Evolutionary conservation across 345 rosid species (phyloP), one percentile per base, ranked within the genome.

Genomic region (Salix brachista): DNA sequence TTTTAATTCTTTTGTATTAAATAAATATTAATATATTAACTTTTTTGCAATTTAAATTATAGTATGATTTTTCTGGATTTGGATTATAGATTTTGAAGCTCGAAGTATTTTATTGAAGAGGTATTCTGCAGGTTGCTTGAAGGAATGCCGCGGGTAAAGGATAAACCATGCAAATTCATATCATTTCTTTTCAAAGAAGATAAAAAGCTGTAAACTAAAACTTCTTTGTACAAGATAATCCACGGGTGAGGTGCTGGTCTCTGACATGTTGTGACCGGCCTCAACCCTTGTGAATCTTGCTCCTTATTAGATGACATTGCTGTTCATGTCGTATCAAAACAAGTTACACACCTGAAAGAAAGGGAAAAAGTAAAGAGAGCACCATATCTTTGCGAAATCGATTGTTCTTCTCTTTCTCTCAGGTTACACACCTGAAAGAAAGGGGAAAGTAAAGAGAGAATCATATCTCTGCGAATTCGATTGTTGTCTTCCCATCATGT

Each of bases 401-500:
- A 68, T 14, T 0, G 67, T 76, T 1, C 37, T 34, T 5, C 37
- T 34, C 37, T 34, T 34, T 34, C 37, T 34, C 4, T 34, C 34
- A 32, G 3, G 34, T 21, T 21, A 21, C 25, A 19, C 60, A 2
- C 56, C 56, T 50, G 56, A 50, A 50, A 48, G 54, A 50, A 50
- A 17, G 56, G 56, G 7, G 19, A 50, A 48, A 16, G 34, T 32
- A 4, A 4, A 46, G 21, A 50, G n/a, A 18, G 56, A 21, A 50
- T 21, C 8, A 54, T 54, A 54, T 54, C 23, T 56, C 8, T n/a
- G 70, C 75, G 39, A 67, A 39, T 2, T 56, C 73, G n/a, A 68
- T 14, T 0, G 79, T 76, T 1, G 23, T 2, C 79, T 76, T 76
- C 26, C 79, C 79, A 36, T 76, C 73, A 67, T 68, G 80, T 3